Evolutionary conservation across 2,329 filamentous ascomycete species (phyloP).

Genomic region (Diaporthe amygdali): DNA sequence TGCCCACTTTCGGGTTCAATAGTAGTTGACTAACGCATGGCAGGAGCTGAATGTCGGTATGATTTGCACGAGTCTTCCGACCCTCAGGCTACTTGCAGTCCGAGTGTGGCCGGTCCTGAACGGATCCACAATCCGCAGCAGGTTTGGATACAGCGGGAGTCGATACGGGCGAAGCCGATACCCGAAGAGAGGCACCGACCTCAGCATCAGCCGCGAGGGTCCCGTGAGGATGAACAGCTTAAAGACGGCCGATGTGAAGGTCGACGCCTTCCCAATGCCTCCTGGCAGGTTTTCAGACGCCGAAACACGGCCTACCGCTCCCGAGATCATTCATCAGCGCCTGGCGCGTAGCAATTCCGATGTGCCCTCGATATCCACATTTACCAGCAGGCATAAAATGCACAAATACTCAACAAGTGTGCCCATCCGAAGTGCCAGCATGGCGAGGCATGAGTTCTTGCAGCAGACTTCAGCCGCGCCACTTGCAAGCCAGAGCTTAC

Average conservation of each 20-base stretch:
- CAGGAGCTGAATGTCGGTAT: slow-evolving; percentile 41
- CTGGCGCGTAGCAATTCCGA: background rate
- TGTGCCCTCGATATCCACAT: background rate
- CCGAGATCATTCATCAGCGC: background rate
- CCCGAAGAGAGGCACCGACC: background rate
- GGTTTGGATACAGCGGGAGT: background rate
- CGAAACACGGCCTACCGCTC: background rate
- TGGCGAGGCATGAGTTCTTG: background rate
- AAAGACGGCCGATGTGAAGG: background rate
- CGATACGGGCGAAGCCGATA: slow-evolving; percentile 1
- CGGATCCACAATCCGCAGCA: background rate
- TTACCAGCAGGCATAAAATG: background rate
- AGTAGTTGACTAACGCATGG: too few relatives aligned
- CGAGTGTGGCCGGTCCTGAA: background rate
- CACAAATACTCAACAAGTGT: background rate
- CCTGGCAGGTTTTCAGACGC: background rate
- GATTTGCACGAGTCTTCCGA: slow-evolving; percentile 32
- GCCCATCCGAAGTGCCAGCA: background rate
- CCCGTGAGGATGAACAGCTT: background rate
- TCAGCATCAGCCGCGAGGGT: background rate
- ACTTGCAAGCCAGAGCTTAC: background rate
- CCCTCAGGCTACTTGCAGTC: background rate
- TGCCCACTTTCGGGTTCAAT: too few relatives aligned
- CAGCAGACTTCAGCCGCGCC: background rate
- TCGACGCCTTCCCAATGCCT: background rate